Conservation (phyloP, 805 yeast genomes). For the Starmerella gropengiesseri region DNA sequence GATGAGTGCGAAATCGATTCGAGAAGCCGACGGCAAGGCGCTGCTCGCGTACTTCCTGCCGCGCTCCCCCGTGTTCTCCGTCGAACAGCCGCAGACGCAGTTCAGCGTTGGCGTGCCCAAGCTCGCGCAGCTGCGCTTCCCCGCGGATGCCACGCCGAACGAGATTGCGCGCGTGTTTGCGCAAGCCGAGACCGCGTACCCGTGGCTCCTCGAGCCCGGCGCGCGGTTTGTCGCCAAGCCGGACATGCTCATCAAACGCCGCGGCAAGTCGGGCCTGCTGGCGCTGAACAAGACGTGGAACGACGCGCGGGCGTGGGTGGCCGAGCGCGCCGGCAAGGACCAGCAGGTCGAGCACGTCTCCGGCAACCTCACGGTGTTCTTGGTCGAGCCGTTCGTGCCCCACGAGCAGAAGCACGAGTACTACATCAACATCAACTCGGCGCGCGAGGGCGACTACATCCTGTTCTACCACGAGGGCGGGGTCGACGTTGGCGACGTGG, state of each 20-base stretch:
- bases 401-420: slow-evolving; percentile 38
- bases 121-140: slow-evolving; percentile 32
- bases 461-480: slow-evolving; percentile 41
- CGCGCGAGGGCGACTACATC: slow-evolving; percentile 39
- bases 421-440: slow-evolving; percentile 40
- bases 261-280: slow-evolving; percentile 37
- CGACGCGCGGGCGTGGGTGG: slow-evolving; percentile 36
- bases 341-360: slow-evolving; percentile 34
- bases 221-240: slow-evolving; percentile 39
- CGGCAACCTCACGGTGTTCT: slow-evolving; percentile 34
- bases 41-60: slow-evolving; percentile 35
- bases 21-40: slow-evolving; percentile 40
- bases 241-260: slow-evolving; percentile 38
- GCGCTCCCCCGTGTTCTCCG: slow-evolving; percentile 31
- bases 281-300: slow-evolving; percentile 37
- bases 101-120: slow-evolving; percentile 30
- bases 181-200: slow-evolving; percentile 32
- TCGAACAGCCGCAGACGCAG: slow-evolving; percentile 28
- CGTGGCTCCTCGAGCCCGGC: slow-evolving; percentile 33
- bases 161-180: slow-evolving; percentile 30
- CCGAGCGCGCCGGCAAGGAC: slow-evolving; percentile 34
- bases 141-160: slow-evolving; percentile 22
- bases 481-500: slow-evolving; percentile 40
- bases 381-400: slow-evolving; percentile 40
- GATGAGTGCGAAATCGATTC: slow-evolving; percentile 38